phyloP scores from a whole-genome alignment of 2,329 filamentous ascomycete species.

The Penicillium sumatraense region DNA sequence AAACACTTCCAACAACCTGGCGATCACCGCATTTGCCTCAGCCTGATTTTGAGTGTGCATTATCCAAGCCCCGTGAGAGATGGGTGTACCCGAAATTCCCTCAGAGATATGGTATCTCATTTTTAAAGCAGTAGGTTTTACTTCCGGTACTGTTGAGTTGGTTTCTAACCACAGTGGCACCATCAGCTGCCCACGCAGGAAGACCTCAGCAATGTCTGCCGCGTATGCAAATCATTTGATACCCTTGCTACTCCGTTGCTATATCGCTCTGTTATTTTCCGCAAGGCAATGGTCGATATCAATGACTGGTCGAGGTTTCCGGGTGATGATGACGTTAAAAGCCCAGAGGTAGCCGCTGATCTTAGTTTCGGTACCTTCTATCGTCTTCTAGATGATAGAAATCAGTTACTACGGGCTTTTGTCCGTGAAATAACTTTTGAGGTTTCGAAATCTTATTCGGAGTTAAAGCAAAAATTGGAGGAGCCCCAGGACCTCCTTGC shows the following conservation, averaged over 20 bases:
- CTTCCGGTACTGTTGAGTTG: not conserved
- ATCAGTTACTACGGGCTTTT: not conserved
- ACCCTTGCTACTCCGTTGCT: constrained; percentile 4
- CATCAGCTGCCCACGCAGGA: not conserved
- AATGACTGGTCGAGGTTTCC: not conserved
- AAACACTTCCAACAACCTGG: not conserved
- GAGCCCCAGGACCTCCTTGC: not conserved
- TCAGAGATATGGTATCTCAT: constrained; percentile 9
- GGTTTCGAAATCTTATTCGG: no score
- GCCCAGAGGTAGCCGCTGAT: not conserved
- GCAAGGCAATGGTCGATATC: not conserved
- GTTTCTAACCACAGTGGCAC: not conserved
- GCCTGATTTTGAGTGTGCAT: no score
- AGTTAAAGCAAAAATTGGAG: no score
- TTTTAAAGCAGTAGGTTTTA: constrained; percentile 1
- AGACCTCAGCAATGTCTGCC: constrained; percentile 1
- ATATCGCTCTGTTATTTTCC: constrained; percentile 5
- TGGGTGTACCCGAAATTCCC: not conserved
- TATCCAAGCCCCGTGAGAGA: not conserved
- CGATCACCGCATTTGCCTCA: not conserved
- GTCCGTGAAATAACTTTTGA: not conserved
- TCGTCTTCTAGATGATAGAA: constrained; percentile 3
- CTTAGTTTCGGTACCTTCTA: not conserved
- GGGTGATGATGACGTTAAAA: not conserved
- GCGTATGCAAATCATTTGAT: constrained; percentile 1